A percentile compares a stretch with the other conserved stretches of the same genome.
phyloP scores from a whole-genome alignment of 2,329 filamentous ascomycete genomes.

The Diaporthe sp. region DNA sequence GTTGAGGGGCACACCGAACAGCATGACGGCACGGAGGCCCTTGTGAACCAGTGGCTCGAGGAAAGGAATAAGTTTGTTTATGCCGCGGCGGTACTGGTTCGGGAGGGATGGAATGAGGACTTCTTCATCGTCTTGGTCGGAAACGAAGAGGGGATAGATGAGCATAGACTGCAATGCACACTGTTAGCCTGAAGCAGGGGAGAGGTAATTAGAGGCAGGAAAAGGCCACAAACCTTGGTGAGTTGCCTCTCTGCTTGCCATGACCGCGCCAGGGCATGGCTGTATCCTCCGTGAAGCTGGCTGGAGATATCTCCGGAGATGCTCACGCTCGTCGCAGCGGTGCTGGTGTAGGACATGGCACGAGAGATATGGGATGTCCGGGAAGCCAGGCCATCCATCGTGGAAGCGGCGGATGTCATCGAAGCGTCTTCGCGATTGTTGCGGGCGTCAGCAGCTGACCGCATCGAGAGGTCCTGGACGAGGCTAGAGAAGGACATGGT shows the following conservation, averaged over 20 bases:
- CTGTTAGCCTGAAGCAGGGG: conserved; percentile 15
- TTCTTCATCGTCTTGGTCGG: conserved; percentile 94
- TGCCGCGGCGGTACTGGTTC: conserved; percentile 87
- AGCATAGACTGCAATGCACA: conserved; percentile 84
- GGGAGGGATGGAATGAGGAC: conserved; percentile 91
- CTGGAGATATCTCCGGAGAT: conserved; percentile 83
- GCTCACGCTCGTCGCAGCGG: conserved; percentile 77
- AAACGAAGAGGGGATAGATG: conserved; percentile 97
- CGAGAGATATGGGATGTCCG: conserved; percentile 73
- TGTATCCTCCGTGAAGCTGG: conserved; percentile 87
- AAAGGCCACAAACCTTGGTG: conserved; percentile 75
- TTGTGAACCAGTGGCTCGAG: conserved; percentile 89
- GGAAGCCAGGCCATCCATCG: conserved; percentile 72
- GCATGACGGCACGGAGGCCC: conserved; percentile 91
- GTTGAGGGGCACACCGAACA: conserved; percentile 92
- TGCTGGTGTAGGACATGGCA: conserved; percentile 77
- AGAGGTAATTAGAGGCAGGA: background rate
- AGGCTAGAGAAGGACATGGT: conserved; percentile 78
- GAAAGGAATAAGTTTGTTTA: conserved; percentile 89
- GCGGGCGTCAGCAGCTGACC: conserved; percentile 55
- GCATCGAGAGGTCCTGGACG: conserved; percentile 74
- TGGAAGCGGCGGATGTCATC: conserved; percentile 57
- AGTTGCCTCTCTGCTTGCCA: conserved; percentile 90
- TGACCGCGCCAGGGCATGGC: conserved; percentile 81
- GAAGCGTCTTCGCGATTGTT: conserved; percentile 62